Evolutionary conservation across 768 basidiomycete genomes (phyloP), one percentile per base, ranked within the genome.

Genomic region (Asterophora parasitica): DNA sequence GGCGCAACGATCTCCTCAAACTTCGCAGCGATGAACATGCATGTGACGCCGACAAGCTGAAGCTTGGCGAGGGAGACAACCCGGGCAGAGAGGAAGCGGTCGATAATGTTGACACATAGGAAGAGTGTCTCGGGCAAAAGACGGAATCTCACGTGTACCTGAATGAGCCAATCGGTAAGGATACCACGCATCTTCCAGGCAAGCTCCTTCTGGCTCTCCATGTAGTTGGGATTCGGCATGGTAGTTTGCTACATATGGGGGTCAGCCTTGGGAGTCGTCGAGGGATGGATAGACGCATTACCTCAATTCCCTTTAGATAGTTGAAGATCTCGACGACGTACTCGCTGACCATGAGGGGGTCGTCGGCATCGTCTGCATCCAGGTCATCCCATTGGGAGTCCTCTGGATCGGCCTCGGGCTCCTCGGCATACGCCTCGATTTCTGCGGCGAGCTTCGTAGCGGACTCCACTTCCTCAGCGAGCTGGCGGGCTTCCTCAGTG

Each of bases 131-230:
- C 95, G 2, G 93, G 88, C 7, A 94, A 76, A 9, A 97, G 77
- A 54, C 87, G 84, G 76, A 95, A 97, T 54, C 91, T 88, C 55
- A 81, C 79, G 65, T 98, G 96, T 16, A 98, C 85, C 68, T 94
- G 92, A 55, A 98, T 86, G 52, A 98, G 74, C 94, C 94, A 98
- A 71, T 98, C 95, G 49, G 88, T 85, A 20, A 98, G 78, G 54
- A 97, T 88, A 6, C 88, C 86, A 7, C 95, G 89, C 89, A 95
- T 95, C 54, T 88, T 87, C 95, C 95, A 98, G 1, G 89, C 87
- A 34, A 99, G 78, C 55, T 97, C 92, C 58, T 85, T 87, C 67
- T 99, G 96, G 56, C 74, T 84, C 30, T 87, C 80, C 92, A 98
- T 99, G 68, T 98, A 99, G 61, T 90, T 82, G 2, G 92, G 84